These are phyloP conservation scores for Sanghuangporus sanghuang DNA, from an alignment of 1,284 basidiomycete species.

Conservation along the genomic window DNA sequence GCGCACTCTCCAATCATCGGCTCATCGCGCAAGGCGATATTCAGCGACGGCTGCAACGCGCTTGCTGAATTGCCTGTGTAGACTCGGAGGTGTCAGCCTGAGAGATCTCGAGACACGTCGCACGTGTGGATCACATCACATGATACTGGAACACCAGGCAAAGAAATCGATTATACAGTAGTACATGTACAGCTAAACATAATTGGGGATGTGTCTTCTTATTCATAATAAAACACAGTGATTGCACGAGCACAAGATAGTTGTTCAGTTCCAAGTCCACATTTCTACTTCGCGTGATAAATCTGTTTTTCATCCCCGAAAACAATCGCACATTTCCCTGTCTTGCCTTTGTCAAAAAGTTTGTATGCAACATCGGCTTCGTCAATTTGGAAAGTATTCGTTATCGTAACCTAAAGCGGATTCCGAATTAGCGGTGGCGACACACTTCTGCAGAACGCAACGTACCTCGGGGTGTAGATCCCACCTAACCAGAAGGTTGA, in stretches of 20 bases:
- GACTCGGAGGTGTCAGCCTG: too few relatives aligned
- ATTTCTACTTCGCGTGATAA: neutral
- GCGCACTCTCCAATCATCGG: too few relatives aligned
- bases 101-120: too few relatives aligned
- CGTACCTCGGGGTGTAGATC: conserved; percentile 19
- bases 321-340: conserved; percentile 18
- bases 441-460: neutral
- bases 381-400: conserved; percentile 17
- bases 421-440: neutral
- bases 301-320: conserved; percentile 16
- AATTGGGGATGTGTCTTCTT: neutral
- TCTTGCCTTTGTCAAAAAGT: conserved; percentile 16
- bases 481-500: conserved; percentile 16
- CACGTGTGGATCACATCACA: too few relatives aligned
- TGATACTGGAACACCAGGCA: too few relatives aligned
- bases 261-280: neutral
- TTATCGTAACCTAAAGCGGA: conserved; percentile 12
- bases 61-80: too few relatives aligned
- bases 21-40: too few relatives aligned
- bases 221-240: neutral
- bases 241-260: neutral
- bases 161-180: too few relatives aligned
- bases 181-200: too few relatives aligned
- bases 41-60: too few relatives aligned
- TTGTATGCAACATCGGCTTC: conserved; percentile 16